Evolutionary conservation across 2,329 filamentous ascomycete genomes (phyloP).

Genomic region (Podosphaera fusca): DNA sequence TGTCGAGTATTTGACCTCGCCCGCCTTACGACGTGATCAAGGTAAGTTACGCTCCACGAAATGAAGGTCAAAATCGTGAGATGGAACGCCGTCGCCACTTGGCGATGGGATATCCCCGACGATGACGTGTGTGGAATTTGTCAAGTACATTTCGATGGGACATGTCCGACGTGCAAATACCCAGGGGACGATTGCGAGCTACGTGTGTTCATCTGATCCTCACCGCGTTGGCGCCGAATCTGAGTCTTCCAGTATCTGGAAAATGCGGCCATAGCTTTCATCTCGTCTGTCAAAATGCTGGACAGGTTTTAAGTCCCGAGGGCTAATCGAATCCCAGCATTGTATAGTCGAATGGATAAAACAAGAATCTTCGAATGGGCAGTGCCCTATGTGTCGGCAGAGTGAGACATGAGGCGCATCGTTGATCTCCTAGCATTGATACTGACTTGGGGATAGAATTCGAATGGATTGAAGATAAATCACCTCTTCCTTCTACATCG

Average conservation of each 20-base stretch:
- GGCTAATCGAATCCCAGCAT: constrained; percentile 32
- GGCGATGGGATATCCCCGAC: constrained; percentile 93
- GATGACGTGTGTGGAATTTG: constrained; percentile 98
- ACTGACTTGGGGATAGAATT: constrained; percentile 20
- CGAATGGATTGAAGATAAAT: constrained; percentile 21
- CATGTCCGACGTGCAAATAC: constrained; percentile 93
- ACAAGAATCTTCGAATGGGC: constrained; percentile 75
- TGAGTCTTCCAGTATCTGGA: constrained; percentile 47
- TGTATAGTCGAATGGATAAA: constrained; percentile 93
- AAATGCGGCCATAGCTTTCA: constrained; percentile 97
- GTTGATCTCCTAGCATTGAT: neutral
- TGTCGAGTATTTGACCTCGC: too few relatives aligned
- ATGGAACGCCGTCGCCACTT: constrained; percentile 87
- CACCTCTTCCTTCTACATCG: neutral
- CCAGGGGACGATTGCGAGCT: constrained; percentile 89
- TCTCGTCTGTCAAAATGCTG: constrained; percentile 37
- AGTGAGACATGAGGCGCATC: constrained; percentile 27
- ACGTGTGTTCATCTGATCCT: constrained; percentile 29
- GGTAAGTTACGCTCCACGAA: neutral
- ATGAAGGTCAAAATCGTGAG: constrained; percentile 95
- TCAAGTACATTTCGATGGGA: constrained; percentile 91
- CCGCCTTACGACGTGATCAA: too few relatives aligned
- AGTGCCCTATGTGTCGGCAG: constrained; percentile 96
- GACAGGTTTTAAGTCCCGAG: neutral
- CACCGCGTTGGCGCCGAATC: neutral